A percentile compares a stretch with the other conserved stretches of the same genome.
Conservation (phyloP, 129 eudicot species). For the Pseudognaphalium luteoalbum region DNA sequence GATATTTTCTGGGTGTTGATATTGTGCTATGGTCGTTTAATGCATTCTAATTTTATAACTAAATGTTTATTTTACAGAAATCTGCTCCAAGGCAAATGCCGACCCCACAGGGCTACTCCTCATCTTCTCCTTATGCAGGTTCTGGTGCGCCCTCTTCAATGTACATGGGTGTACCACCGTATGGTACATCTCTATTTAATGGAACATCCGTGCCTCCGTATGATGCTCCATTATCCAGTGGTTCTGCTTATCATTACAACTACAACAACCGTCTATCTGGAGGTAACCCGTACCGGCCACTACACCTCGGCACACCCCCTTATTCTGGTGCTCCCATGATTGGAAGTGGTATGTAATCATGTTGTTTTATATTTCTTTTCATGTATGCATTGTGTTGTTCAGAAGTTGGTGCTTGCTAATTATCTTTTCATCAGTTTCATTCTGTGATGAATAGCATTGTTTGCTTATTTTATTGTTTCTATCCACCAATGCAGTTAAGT, state of each 20-base stretch:
- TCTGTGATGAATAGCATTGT: neutral
- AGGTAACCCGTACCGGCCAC: conserved; percentile 76
- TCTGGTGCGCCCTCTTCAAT: conserved; percentile 79
- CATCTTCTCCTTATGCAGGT: conserved; percentile 61
- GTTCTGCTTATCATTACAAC: conserved; percentile 71
- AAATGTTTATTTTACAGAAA: conserved; percentile 50
- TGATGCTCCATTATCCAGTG: conserved; percentile 80
- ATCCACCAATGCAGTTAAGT: neutral
- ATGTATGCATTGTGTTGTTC: neutral
- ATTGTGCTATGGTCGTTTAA: neutral
- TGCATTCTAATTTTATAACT: neutral
- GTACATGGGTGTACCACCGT: conserved; percentile 80
- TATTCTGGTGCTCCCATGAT: conserved; percentile 79
- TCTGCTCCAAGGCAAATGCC: conserved; percentile 75
- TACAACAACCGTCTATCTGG: conserved; percentile 70
- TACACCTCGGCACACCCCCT: conserved; percentile 67
- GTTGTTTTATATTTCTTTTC: conserved; percentile 5
- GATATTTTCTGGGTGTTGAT: conserved; percentile 9
- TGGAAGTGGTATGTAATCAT: conserved; percentile 52
- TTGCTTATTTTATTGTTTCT: neutral
- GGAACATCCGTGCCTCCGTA: conserved; percentile 78
- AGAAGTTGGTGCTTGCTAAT: conserved; percentile 7
- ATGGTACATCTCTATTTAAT: conserved; percentile 67
- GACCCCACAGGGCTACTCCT: conserved; percentile 69
- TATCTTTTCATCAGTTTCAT: conserved; percentile 2